Base-by-base conservation (phyloP, 257 asterid genomes). In the Echium plantagineum region DNA sequence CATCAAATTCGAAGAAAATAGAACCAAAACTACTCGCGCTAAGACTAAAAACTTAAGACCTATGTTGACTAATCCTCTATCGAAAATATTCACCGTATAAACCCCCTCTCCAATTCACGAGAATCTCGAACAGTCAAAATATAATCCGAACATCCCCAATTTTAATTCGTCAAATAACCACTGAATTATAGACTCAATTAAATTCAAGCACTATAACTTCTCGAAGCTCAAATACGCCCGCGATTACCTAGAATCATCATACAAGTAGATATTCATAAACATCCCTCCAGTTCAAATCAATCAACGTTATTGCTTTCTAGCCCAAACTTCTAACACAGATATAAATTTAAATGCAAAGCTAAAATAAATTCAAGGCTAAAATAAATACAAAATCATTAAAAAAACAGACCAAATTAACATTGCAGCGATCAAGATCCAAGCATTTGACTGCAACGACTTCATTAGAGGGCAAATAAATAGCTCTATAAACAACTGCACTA, bases 371-470 rank as follows among this genome's bases (percentile, higher is more conserved):
- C 32, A 28, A 28, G 54, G 16, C 32, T 4, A 69, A 38, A 47
- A 30, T 13, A 64, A 10, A 30, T 32, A 61, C 17, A 26, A n/a
- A 26, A 9, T 46, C 15, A 32, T 24, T n/a, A 62, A 19, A 7
- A 19, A 7, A 35, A 79, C 84, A 62, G 67, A 91, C 98, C 94
- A 91, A 90, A 88, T 84, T 91, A 85, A 84, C 86, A 32, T 86
- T 82, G 87, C 98, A 91, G 65, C 98, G 95, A 89, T 91, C 98
- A 87, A 91, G 98, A 91, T 91, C 98, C 96, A 91, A 81, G 69
- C 85, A 84, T 84, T 91, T 91, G 66, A 91, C 90, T 2, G 98
- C 98, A 58, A 91, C 86, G 59, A 82, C 90, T 73, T 88, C 95
- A 75, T 85, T 84, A 59, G 62, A 63, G 52, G 98, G 98, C 77